Conservation (phyloP, 2,329 filamentous ascomycete species). For the Coniochaeta hoffmannii region DNA sequence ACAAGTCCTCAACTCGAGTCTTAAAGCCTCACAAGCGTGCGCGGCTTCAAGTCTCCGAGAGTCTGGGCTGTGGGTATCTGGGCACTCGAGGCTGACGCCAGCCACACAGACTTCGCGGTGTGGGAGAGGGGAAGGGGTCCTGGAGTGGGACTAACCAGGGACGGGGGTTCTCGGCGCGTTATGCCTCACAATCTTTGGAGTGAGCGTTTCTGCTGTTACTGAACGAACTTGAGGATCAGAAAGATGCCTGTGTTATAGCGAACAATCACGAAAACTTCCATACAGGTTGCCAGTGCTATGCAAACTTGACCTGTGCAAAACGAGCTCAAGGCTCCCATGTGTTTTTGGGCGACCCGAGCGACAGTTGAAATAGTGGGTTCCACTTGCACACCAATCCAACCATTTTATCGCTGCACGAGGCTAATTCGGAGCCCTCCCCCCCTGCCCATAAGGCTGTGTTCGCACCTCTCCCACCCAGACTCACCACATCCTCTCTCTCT, state of each 20-base stretch:
- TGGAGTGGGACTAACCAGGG: neutral
- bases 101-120: slow-evolving; percentile 1
- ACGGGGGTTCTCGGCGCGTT: too few relatives aligned
- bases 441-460: slow-evolving; percentile 2
- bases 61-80: slow-evolving; percentile 2
- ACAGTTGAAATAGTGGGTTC: neutral
- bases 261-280: too few relatives aligned
- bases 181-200: too few relatives aligned
- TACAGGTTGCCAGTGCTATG: too few relatives aligned
- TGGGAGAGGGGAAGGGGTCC: neutral
- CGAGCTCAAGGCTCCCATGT: too few relatives aligned
- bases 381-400: slow-evolving; percentile 3
- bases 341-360: neutral
- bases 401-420: slow-evolving; percentile 14
- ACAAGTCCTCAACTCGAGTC: neutral
- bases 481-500: neutral
- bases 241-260: too few relatives aligned
- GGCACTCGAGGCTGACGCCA: slow-evolving; percentile 4
- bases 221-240: too few relatives aligned
- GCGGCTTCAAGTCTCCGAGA: neutral
- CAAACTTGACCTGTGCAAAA: too few relatives aligned
- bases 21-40: neutral
- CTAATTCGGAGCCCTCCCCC: slow-evolving; percentile 20
- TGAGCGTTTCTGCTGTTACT: too few relatives aligned
- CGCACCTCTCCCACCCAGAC: neutral